These are phyloP conservation scores for Glycine latifolia DNA, from an alignment of 306 rosid genomes.

Conservation along the genomic window DNA sequence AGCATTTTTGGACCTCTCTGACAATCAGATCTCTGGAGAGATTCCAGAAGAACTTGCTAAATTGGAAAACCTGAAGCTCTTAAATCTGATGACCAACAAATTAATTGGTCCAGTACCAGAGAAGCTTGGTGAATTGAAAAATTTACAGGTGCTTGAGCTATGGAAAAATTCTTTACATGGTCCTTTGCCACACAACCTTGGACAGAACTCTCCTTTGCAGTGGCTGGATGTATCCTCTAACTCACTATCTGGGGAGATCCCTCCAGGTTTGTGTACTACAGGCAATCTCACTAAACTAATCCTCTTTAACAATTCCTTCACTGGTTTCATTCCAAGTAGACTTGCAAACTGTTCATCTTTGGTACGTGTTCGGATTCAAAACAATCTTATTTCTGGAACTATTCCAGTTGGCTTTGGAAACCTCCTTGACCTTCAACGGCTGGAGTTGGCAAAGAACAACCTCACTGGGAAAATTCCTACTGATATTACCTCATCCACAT, in stretches of 20 bases:
- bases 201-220: conserved; percentile 76
- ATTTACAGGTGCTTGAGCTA: conserved; percentile 69
- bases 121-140: conserved; percentile 72
- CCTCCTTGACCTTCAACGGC: conserved; percentile 71
- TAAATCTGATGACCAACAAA: conserved; percentile 83
- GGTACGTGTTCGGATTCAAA: conserved; percentile 81
- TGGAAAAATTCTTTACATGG: conserved; percentile 83
- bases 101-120: conserved; percentile 74
- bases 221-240: conserved; percentile 93
- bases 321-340: conserved; percentile 75
- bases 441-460: conserved; percentile 82
- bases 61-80: conserved; percentile 70
- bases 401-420: conserved; percentile 81
- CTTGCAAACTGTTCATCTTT: conserved; percentile 72
- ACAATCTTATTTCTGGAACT: conserved; percentile 75
- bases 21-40: conserved; percentile 82
- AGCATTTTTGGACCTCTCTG: conserved; percentile 80
- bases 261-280: conserved; percentile 73
- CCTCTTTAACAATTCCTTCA: conserved; percentile 84
- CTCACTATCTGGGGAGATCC: conserved; percentile 76
- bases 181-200: conserved; percentile 73
- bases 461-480: conserved; percentile 73
- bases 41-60: conserved; percentile 75
- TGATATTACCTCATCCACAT: conserved; percentile 67
- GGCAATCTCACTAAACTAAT: conserved; percentile 87